Evolutionary conservation across 768 basidiomycete genomes (phyloP).

Genomic region (Leccinum rimulosum): DNA sequence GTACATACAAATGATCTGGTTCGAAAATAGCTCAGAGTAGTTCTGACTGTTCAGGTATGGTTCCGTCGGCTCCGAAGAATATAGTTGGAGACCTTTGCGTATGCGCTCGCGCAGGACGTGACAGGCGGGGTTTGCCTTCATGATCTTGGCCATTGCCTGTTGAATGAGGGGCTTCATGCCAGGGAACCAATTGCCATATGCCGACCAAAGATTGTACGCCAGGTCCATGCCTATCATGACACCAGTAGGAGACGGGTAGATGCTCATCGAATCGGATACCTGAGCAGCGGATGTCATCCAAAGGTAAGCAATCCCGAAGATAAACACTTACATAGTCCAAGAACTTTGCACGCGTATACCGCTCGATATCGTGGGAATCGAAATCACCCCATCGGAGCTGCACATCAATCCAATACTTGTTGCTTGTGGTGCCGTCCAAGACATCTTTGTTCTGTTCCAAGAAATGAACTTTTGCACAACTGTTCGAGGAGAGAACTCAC

Average conservation of each 20-base stretch:
- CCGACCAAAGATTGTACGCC: conserved; percentile 98
- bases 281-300: conserved; percentile 25
- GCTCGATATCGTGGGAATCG: conserved; percentile 97
- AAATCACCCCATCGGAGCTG: conserved; percentile 98
- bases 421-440: conserved; percentile 95
- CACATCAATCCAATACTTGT: conserved; percentile 98
- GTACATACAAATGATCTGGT: conserved; percentile 90
- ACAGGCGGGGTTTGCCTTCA: conserved; percentile 98
- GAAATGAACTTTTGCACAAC: conserved; percentile 5
- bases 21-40: conserved; percentile 94
- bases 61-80: conserved; percentile 98
- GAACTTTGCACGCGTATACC: conserved; percentile 98
- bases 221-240: conserved; percentile 99
- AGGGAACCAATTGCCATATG: conserved; percentile 99
- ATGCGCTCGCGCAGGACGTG: conserved; percentile 99
- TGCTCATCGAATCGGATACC: conserved; percentile 97
- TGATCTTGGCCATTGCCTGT: conserved; percentile 99
- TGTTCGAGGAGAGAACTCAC: conserved; percentile 40
- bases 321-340: conserved; percentile 78
- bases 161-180: conserved; percentile 97
- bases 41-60: conserved; percentile 99
- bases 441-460: conserved; percentile 78
- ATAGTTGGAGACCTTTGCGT: conserved; percentile 95
- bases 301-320: background rate
- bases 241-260: conserved; percentile 98